These are phyloP conservation scores for Venturia effusa DNA, from an alignment of 2,329 filamentous ascomycete species.

Conservation along the genomic window DNA sequence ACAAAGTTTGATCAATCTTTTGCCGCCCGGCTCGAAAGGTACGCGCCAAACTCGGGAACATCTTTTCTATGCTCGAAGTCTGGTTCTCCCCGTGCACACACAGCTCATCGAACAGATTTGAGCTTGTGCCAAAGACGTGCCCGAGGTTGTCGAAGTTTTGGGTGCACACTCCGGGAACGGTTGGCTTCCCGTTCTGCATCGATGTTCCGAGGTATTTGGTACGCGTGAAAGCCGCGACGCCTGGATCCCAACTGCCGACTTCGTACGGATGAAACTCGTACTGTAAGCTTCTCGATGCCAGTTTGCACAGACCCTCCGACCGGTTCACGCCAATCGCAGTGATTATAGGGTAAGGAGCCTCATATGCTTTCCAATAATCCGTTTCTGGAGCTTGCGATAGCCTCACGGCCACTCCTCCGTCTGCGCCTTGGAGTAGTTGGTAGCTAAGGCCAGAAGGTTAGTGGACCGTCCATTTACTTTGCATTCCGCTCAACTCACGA, in stretches of 20 bases:
- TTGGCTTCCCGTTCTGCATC: slow-evolving; percentile 39
- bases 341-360: slow-evolving; percentile 36
- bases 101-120: slow-evolving; percentile 29
- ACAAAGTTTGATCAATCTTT: slow-evolving; percentile 23
- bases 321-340: slow-evolving; percentile 38
- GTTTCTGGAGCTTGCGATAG: slow-evolving; percentile 23
- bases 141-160: slow-evolving; percentile 38
- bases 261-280: slow-evolving; percentile 59
- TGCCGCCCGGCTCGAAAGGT: slow-evolving; percentile 18
- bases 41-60: slow-evolving; percentile 16
- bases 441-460: slow-evolving; percentile 26
- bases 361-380: slow-evolving; percentile 30
- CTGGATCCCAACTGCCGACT: slow-evolving; percentile 52
- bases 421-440: slow-evolving; percentile 25
- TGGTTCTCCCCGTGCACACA: slow-evolving; percentile 17
- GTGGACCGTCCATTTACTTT: background rate
- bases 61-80: slow-evolving; percentile 15
- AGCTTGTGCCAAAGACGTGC: slow-evolving; percentile 35
- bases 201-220: slow-evolving; percentile 50
- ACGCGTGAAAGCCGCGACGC: slow-evolving; percentile 48
- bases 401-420: slow-evolving; percentile 27
- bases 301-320: slow-evolving; percentile 36
- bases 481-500: slow-evolving; percentile 16
- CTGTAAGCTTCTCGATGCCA: slow-evolving; percentile 43
- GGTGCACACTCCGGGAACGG: slow-evolving; percentile 32